Percentiles rank a stretch among this genome's conserved stretches.
Conservation (phyloP, 2,329 filamentous ascomycete species). For the Trichoderma lentiforme region DNA sequence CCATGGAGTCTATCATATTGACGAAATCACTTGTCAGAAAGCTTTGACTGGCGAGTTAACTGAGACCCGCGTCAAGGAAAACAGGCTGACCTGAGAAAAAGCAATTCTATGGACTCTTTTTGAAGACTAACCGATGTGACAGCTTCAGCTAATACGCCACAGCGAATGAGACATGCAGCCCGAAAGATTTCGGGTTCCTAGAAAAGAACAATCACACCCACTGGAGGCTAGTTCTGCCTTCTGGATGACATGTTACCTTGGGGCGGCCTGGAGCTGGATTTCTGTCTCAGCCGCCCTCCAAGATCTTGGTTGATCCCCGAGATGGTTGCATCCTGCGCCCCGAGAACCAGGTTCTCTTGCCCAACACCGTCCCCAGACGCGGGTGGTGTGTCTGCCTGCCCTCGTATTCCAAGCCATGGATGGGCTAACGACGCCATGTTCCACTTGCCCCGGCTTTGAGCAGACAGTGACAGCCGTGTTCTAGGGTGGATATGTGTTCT, state of each 20-base stretch:
- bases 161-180: neutral
- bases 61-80: neutral
- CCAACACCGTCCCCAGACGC: neutral
- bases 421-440: neutral
- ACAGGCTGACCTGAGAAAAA: neutral
- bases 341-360: neutral
- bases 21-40: neutral
- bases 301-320: neutral
- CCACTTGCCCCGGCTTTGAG: neutral
- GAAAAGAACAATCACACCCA: neutral
- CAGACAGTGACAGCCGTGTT: neutral
- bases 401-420: neutral
- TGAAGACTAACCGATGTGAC: neutral
- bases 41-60: neutral
- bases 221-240: neutral
- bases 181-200: neutral
- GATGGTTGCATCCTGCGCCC: neutral
- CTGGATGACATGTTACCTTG: neutral
- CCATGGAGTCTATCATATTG: neutral
- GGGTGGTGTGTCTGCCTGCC: neutral
- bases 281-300: neutral
- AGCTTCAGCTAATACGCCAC: neutral
- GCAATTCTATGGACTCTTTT: neutral
- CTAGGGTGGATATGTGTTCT: neutral
- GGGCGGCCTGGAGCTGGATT: neutral